Evolutionary conservation across 352 stramenopile genomes (phyloP), one percentile per base, ranked within the genome.

Genomic region (Phytophthora syringae): DNA sequence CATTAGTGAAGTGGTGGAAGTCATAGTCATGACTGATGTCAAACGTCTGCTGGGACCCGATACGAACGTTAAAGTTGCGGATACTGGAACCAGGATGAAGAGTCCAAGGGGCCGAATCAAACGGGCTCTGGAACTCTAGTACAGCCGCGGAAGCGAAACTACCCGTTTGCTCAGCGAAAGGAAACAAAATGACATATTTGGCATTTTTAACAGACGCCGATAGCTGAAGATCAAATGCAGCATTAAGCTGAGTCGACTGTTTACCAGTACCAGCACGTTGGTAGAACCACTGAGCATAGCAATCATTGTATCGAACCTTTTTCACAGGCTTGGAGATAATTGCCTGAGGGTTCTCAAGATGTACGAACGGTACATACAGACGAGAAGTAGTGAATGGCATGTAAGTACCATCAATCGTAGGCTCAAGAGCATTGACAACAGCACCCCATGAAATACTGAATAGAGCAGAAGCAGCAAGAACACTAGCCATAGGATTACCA

Each of bases 1-100:
- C 61, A 53, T 72, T 51, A 11, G 11, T 18, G 28, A 64, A 76
- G 0, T 40, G 5, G 12, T 54, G 15, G 42, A 57, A 76, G 21
- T 72, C 62, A 21, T 66, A 76, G 37, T 76, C 68, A 47, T 64
- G 20, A 5, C 30, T 60, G 15, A 68, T 60, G 15, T 60, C 39
- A n/a, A 76, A 76, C 1, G 53, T 40, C 48, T 76, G 68, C 4
- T 43, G 15, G 2, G 30, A 55, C 51, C 59, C 59, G 10, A 60
- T 51, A 22, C 43, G 51, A 51, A 67, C 43, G 11, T 60, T 60
- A 11, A 67, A 67, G 37, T 60, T 60, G 3, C 51, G 51, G 37
- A 67, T 57, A 10, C 28, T 52, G 2, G 25, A 42, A 20, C 59
- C 42, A 9, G 51, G 20, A 16, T 60, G 59, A 24, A 67, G 2